Evolutionary conservation across 805 yeast species (phyloP).

Genomic region (Candida sanyiensis): DNA sequence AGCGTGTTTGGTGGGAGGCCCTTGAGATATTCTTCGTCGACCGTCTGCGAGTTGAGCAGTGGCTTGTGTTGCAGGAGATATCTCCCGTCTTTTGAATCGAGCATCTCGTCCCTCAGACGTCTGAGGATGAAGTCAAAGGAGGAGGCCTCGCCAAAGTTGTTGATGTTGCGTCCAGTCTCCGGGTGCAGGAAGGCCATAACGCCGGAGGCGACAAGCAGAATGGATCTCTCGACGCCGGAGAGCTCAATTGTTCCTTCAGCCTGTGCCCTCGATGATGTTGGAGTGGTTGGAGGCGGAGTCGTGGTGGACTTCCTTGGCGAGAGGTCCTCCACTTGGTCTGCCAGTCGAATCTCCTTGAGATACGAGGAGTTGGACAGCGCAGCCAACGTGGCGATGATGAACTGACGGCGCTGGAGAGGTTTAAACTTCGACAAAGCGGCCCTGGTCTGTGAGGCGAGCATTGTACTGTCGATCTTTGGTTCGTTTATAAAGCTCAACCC

Average conservation of each 20-base stretch:
- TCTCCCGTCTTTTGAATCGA: conserved; percentile 70
- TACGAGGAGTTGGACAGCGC: conserved; percentile 20
- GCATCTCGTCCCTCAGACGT: conserved; percentile 64
- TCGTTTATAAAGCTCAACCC: not conserved
- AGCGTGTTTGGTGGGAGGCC: conserved; percentile 60
- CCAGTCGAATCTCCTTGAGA: conserved; percentile 45
- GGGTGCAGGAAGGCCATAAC: conserved; percentile 75
- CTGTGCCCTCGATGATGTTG: conserved; percentile 31
- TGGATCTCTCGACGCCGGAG: conserved; percentile 50
- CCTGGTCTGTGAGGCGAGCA: not conserved
- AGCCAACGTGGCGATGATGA: conserved; percentile 17
- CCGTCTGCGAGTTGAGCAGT: conserved; percentile 65
- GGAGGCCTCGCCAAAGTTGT: conserved; percentile 85
- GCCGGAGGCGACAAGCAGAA: conserved; percentile 69
- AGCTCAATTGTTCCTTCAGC: conserved; percentile 75
- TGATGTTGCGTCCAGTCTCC: conserved; percentile 67
- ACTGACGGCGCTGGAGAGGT: conserved; percentile 6
- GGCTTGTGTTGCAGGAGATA: conserved; percentile 75
- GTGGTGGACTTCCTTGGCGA: conserved; percentile 18
- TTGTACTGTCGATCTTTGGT: not conserved
- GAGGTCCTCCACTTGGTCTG: conserved; percentile 54
- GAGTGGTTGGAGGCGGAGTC: not conserved
- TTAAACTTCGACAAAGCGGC: conserved; percentile 15
- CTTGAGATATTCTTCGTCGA: conserved; percentile 57
- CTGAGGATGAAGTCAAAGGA: conserved; percentile 66